Conservation (phyloP, 257 asterid genomes). For the Penstemon barbatus region DNA sequence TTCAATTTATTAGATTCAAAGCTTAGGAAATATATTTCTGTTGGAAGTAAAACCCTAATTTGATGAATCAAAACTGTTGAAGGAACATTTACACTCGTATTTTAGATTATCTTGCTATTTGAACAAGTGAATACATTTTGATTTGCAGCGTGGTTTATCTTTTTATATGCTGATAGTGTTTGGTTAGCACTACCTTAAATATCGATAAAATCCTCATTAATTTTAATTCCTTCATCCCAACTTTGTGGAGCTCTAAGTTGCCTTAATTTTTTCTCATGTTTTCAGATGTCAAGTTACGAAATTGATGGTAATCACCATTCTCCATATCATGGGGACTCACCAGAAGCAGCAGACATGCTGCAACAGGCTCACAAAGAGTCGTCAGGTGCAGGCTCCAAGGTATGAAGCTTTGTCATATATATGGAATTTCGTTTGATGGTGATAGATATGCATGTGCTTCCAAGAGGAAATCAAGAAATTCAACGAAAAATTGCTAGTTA, state of each 20-base stretch:
- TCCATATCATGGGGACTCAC: conserved; percentile 28
- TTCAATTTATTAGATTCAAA: no score
- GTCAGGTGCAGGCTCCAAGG: conserved; percentile 35
- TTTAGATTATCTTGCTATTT: no score
- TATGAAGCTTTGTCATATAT: conserved; percentile 20
- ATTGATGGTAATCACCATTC: background rate
- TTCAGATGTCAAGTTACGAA: conserved; percentile 31
- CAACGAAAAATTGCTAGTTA: background rate
- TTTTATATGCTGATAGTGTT: no score
- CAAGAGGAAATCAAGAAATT: background rate
- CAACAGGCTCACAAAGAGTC: conserved; percentile 28
- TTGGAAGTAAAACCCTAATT: no score
- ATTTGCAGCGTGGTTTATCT: no score
- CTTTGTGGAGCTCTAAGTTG: background rate
- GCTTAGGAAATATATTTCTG: no score
- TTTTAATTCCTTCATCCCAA: background rate
- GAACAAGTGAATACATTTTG: no score
- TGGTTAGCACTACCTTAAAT: no score
- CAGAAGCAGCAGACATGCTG: conserved; percentile 22
- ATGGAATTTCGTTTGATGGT: conserved; percentile 17
- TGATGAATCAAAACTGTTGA: no score
- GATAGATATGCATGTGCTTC: conserved; percentile 8
- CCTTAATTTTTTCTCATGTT: background rate
- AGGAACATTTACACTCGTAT: no score
- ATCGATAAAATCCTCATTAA: background rate